These are phyloP conservation scores for Cercospora zeina DNA, from an alignment of 2,329 filamentous ascomycete genomes.

Conservation along the genomic window DNA sequence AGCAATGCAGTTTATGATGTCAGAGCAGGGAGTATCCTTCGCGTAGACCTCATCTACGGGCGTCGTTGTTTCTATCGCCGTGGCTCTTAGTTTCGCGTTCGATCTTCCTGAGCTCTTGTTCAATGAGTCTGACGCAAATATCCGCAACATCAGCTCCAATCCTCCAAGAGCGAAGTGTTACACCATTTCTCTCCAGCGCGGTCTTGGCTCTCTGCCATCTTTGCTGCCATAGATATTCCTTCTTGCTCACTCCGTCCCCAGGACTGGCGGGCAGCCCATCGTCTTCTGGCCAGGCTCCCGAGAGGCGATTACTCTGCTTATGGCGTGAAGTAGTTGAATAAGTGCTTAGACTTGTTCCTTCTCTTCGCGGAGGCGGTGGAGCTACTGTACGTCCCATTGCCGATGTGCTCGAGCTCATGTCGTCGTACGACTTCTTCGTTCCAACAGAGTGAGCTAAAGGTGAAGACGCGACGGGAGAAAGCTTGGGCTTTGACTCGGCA, in stretches of 20 bases:
- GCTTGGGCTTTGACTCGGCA: slow-evolving; percentile 13
- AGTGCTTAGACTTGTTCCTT: slow-evolving; percentile 36
- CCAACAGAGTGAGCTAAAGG: slow-evolving; percentile 25
- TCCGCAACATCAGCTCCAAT: slow-evolving; percentile 67
- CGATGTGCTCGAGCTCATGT: slow-evolving; percentile 23
- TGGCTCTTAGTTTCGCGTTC: slow-evolving; percentile 30
- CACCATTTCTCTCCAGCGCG: slow-evolving; percentile 63
- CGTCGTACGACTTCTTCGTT: slow-evolving; percentile 28
- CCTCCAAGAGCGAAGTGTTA: slow-evolving; percentile 71
- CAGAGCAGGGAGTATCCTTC: slow-evolving; percentile 3
- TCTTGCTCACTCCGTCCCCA: slow-evolving; percentile 58
- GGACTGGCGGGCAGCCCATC: slow-evolving; percentile 37
- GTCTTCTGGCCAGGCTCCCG: slow-evolving; percentile 33
- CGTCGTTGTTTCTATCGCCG: not conserved
- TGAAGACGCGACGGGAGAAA: slow-evolving; percentile 16
- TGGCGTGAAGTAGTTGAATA: slow-evolving; percentile 37
- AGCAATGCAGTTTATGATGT: not conserved
- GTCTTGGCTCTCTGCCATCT: slow-evolving; percentile 66
- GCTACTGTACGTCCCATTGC: slow-evolving; percentile 23
- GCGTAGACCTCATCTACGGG: not conserved
- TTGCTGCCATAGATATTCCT: slow-evolving; percentile 70
- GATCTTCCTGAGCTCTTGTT: slow-evolving; percentile 53
- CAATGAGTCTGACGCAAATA: slow-evolving; percentile 66
- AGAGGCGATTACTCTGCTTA: slow-evolving; percentile 39
- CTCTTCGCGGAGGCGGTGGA: slow-evolving; percentile 35